A percentile compares a stretch with the other conserved stretches of the same genome.
These are phyloP conservation scores for Sphaerobolus stellatus DNA, from an alignment of 1,284 basidiomycete genomes.

Conservation along the genomic window DNA sequence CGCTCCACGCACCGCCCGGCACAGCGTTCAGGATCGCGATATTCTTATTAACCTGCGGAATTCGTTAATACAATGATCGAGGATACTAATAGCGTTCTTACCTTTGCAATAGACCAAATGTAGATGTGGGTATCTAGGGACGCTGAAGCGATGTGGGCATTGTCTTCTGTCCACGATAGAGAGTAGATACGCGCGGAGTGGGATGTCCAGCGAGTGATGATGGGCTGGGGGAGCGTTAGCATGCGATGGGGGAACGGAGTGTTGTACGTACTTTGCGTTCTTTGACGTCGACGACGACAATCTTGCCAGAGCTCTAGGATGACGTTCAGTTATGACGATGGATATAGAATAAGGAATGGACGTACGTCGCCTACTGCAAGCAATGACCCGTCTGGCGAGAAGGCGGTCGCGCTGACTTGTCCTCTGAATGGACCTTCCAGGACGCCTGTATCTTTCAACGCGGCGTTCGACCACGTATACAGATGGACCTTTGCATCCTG, in stretches of 20 bases:
- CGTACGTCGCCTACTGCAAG: slow-evolving; percentile 82
- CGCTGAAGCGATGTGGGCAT: slow-evolving; percentile 78
- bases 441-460: slow-evolving; percentile 51
- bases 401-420: slow-evolving; percentile 73
- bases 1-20: slow-evolving; percentile 78
- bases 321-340: slow-evolving; percentile 3
- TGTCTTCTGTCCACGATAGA: slow-evolving; percentile 76
- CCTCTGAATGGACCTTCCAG: slow-evolving; percentile 70
- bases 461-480: slow-evolving; percentile 62
- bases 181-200: slow-evolving; percentile 83
- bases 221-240: slow-evolving; percentile 36
- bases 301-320: slow-evolving; percentile 69
- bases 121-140: slow-evolving; percentile 92
- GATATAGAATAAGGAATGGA: slow-evolving; percentile 15
- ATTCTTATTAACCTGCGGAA: no score
- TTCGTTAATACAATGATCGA: no score
- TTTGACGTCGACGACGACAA: slow-evolving; percentile 73
- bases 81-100: slow-evolving; percentile 2
- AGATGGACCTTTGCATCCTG: slow-evolving; percentile 77
- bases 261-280: slow-evolving; percentile 54
- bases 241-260: not conserved
- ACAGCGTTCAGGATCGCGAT: slow-evolving; percentile 84
- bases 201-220: slow-evolving; percentile 83
- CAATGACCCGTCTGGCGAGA: slow-evolving; percentile 75
- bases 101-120: slow-evolving; percentile 78